Evolutionary conservation across 2,329 filamentous ascomycete species (phyloP), one percentile per base, ranked within the genome.

Genomic region (Purpureocillium takamizusanense): DNA sequence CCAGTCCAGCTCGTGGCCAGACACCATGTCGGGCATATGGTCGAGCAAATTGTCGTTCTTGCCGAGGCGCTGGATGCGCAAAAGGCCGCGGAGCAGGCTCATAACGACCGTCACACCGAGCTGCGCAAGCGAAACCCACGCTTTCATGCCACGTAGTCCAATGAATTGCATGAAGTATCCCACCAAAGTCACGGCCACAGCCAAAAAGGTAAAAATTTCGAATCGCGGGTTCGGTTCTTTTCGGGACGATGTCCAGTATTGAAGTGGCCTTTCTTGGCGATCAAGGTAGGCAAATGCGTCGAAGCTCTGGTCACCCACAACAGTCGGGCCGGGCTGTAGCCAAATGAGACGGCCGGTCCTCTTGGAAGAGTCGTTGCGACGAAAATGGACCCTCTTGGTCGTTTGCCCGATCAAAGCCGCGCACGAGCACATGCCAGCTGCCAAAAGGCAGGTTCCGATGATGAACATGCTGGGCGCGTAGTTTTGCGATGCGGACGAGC

Each of bases 221-320:
- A 31, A 41, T 12, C 7, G 16, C 25, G n/a, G n/a, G n/a, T 12
- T 18, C 21, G 21, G 21, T 14, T 10, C 31, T 15, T 43, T 46
- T 11, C 30, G 15, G 5, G 45, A 45, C 5, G 41, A 42, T 14
- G 30, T 47, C 41, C 44, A 47, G 14, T 29, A 33, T 16, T 13
- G 17, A 16, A 41, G 27, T 12, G 18, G 39, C 2, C 18, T 28
- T 13, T 23, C 32, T 2, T 6, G 31, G 4, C 33, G 31, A 23
- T 52, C 50, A 9, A 41, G 34, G 31, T 45, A 44, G 6, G 39
- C 42, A 34, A 49, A 52, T 2, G 50, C 25, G n/a, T 48, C 46
- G 18, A 52, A 52, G 12, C 28, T 51, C 23, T 52, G 50, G 23
- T 52, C 50, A 7, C 47, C 49, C 4, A 51, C 41, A n/a, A 41